Base-by-base conservation (phyloP, 2,329 filamentous ascomycete species). In the Fusarium globosum region DNA sequence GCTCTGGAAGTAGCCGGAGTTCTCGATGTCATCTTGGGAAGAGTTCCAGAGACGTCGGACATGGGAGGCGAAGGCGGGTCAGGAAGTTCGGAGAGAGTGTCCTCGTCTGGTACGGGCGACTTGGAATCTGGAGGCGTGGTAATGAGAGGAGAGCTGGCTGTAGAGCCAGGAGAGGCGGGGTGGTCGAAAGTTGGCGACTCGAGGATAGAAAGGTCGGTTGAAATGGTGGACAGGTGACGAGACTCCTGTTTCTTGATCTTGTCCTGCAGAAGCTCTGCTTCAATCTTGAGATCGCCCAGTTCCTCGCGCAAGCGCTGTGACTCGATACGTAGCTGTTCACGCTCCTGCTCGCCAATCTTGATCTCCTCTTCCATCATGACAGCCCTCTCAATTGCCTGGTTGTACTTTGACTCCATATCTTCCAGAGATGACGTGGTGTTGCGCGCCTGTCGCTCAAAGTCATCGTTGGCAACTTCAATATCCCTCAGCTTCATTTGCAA, bases 351-450 rank as follows among this genome's bases (percentile, higher is more conserved):
- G 52, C 94, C 94, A 49, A 90, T 89, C 83, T 93, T 96, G 79
- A 98, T 93, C 82, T 98, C 96, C 82, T 98, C 95, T 81, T 99
- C 96, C 84, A 98, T 89, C 88, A 99, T 90, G 33, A 99, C 96
- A 15, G 89, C 91, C 61, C 96, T 89, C 84, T 99, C 96, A 76
- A 99, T 97, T 9, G 95, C 91, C 64, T 97, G 90, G 81, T 98
- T 98, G 83, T 96, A 98, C 83, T 98, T 99, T 71, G 93, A 96
- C 84, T 99, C 96, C 82, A 99, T 88, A 80, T 99, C 96, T 84
- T 99, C 96, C 71, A 98, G 89, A 57, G 96, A 98, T 49, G 95
- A 98, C 41, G 94, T 95, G 35, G 96, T 98, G 83, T 98, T 96
- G 77, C 96, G 92, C 76, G 96, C 96, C 85, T 98, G 96, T 75